Conservation (phyloP, 208 protist species). For the Zelonia costaricensis region DNA sequence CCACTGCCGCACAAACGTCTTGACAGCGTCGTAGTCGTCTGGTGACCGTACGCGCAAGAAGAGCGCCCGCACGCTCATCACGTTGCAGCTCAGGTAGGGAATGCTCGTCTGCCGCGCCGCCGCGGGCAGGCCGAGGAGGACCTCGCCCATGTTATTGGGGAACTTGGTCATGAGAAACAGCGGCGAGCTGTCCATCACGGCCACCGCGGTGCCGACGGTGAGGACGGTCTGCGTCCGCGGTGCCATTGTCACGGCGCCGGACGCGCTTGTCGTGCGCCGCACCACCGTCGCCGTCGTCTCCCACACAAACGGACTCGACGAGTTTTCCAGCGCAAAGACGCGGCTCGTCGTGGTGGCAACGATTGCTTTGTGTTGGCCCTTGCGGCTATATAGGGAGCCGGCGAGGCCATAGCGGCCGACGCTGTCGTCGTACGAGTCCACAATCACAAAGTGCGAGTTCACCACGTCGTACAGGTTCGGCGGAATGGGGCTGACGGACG, state of each 20-base stretch:
- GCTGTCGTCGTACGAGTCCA: conserved; percentile 20
- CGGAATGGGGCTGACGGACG: conserved; percentile 29
- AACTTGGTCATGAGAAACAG: conserved; percentile 44
- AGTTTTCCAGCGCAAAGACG: conserved; percentile 15
- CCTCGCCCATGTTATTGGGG: conserved; percentile 36
- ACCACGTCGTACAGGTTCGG: conserved; percentile 61
- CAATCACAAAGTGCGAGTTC: conserved; percentile 29
- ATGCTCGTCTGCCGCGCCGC: conserved; percentile 7
- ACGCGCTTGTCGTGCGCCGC: conserved; percentile 2
- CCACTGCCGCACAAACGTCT: conserved; percentile 7
- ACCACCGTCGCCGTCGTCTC: neutral
- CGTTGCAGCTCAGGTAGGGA: conserved; percentile 28
- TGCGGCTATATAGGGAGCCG: conserved; percentile 34
- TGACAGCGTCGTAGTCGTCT: conserved; percentile 14
- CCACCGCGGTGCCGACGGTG: neutral
- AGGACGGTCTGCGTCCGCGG: neutral
- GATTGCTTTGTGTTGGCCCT: conserved; percentile 15
- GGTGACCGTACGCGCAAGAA: conserved; percentile 22
- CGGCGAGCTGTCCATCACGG: conserved; percentile 40
- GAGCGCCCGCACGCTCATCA: conserved; percentile 1
- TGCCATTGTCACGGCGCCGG: too few species aligned
- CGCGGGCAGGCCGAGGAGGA: conserved; percentile 21
- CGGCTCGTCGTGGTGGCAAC: conserved; percentile 34
- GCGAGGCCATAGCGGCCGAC: conserved; percentile 32
- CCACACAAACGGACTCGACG: conserved; percentile 10